Evolutionary conservation across 164 flowering plant genomes (phyloP).

Genomic region (Santalum album): DNA sequence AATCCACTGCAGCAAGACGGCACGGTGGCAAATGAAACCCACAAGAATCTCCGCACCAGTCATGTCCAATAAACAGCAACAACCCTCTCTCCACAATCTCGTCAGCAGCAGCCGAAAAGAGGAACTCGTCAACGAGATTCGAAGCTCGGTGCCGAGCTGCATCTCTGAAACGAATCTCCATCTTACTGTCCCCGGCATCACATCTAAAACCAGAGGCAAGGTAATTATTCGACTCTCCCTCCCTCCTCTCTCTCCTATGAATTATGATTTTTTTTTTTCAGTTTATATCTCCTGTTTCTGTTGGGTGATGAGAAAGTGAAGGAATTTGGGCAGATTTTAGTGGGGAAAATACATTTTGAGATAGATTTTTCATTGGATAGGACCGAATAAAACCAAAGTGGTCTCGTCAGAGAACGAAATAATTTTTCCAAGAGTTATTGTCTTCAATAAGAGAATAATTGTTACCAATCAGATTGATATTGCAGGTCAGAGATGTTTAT

Average conservation of each 20-base stretch:
- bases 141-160: constrained; percentile 39
- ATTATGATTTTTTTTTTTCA: no score
- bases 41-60: constrained; percentile 6
- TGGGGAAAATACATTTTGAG: no score
- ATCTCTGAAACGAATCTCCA: constrained; percentile 82
- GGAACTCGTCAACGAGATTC: constrained; percentile 30
- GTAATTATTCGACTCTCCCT: constrained; percentile 17
- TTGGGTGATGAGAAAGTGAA: background rate
- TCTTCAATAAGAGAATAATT: background rate
- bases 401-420: no score
- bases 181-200: constrained; percentile 56
- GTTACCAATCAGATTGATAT: background rate
- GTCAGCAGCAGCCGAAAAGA: constrained; percentile 29
- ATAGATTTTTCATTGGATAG: background rate
- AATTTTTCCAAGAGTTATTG: no score
- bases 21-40: constrained; percentile 4
- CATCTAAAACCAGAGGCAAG: constrained; percentile 84
- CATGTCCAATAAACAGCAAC: constrained; percentile 13
- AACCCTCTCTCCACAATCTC: constrained; percentile 20
- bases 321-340: background rate
- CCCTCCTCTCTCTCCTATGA: no score
- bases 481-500: constrained; percentile 86
- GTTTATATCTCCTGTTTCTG: background rate
- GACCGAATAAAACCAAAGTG: background rate
- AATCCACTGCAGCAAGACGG: background rate